Evolutionary conservation across 192 early-diverging fungal species (phyloP).

Genomic region (Coemansia sp.): DNA sequence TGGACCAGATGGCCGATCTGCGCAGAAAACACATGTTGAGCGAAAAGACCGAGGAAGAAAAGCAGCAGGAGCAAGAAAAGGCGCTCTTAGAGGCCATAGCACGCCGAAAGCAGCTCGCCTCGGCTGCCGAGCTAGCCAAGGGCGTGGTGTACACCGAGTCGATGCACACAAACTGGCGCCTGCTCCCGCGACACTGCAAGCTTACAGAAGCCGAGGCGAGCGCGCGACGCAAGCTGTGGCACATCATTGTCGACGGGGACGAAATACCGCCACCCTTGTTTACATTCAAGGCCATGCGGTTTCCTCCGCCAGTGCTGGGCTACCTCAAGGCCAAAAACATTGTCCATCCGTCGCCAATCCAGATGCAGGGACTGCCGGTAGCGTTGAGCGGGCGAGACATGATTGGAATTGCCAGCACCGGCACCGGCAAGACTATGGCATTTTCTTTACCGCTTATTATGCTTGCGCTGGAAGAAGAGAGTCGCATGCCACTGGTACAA

Average conservation of each 20-base stretch:
- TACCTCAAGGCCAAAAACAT: constrained; percentile 82
- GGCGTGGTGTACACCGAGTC: constrained; percentile 84
- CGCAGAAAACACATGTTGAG: constrained; percentile 59
- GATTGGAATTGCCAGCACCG: constrained; percentile 99
- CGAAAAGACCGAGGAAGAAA: constrained; percentile 76
- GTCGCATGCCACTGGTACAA: constrained; percentile 68
- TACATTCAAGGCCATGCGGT: constrained; percentile 81
- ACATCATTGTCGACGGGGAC: constrained; percentile 88
- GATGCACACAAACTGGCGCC: constrained; percentile 82
- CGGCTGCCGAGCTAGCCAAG: constrained; percentile 81
- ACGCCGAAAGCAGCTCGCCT: constrained; percentile 73
- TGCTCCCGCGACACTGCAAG: constrained; percentile 68
- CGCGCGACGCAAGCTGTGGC: constrained; percentile 72
- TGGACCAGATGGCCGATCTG: constrained; percentile 82
- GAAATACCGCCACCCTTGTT: constrained; percentile 80
- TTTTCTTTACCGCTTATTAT: constrained; percentile 94
- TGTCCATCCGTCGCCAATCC: constrained; percentile 90
- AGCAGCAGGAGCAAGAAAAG: constrained; percentile 76
- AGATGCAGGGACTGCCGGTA: constrained; percentile 94
- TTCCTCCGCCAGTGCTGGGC: constrained; percentile 73
- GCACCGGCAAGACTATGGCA: constrained; percentile 92
- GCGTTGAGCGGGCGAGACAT: constrained; percentile 89
- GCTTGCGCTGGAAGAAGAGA: constrained; percentile 91
- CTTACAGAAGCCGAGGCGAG: constrained; percentile 54
- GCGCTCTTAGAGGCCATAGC: constrained; percentile 81